These are phyloP conservation scores for Fagopyrum esculentum DNA, from an alignment of 148 eudicot species.

Conservation along the genomic window DNA sequence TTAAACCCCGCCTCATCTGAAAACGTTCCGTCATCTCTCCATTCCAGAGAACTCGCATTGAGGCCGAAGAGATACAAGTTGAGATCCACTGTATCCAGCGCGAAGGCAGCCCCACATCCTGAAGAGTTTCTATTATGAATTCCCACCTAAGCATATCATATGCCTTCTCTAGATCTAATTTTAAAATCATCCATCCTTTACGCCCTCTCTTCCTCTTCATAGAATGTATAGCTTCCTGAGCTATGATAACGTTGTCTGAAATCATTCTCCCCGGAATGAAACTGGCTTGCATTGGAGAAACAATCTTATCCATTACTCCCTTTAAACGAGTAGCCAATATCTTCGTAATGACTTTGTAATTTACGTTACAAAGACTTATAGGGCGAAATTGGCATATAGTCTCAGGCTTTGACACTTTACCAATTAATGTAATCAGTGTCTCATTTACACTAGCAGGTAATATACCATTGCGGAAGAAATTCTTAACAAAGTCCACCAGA, in stretches of 20 bases:
- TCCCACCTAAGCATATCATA: not conserved
- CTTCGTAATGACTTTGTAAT: not conserved
- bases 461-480: not conserved
- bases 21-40: too few species aligned
- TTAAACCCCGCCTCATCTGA: too few species aligned
- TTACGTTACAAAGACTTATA: not conserved
- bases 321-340: too few species aligned
- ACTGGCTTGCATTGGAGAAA: not conserved
- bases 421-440: not conserved
- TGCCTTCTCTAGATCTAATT: not conserved
- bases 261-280: not conserved
- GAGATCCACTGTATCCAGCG: too few species aligned
- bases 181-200: not conserved
- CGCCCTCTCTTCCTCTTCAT: not conserved
- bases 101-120: not conserved
- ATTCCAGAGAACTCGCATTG: too few species aligned
- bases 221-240: not conserved
- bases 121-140: not conserved
- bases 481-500: not conserved
- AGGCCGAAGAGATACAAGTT: too few species aligned
- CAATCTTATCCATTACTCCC: not conserved
- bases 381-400: not conserved
- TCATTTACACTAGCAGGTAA: not conserved
- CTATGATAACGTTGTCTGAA: not conserved
- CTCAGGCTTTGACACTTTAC: not conserved